These are phyloP conservation scores for Pseudisothecium myosuroides DNA, from an alignment of 225 moss, liverwort and hornwort species.

Conservation along the genomic window DNA sequence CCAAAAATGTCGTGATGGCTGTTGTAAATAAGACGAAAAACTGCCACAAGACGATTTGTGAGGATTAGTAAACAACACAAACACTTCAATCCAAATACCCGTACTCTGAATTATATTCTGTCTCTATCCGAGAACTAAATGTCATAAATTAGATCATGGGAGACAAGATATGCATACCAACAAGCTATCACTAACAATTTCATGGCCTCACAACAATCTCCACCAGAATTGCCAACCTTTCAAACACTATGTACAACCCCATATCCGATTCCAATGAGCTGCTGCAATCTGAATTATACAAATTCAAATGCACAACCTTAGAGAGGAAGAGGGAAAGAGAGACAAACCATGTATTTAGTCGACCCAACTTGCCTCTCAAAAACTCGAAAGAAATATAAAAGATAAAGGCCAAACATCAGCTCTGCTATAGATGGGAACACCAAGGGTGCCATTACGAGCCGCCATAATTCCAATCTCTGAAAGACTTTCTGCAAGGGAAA, in stretches of 20 bases:
- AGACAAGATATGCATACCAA: neutral
- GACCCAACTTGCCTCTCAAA: conserved; percentile 42
- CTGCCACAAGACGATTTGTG: neutral
- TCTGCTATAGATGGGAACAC: conserved; percentile 29
- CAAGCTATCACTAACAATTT: neutral
- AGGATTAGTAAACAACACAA: neutral
- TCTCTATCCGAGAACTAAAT: neutral
- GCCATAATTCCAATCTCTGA: conserved; percentile 34
- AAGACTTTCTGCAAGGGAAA: conserved; percentile 11
- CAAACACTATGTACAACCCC: neutral
- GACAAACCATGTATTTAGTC: conserved; percentile 30
- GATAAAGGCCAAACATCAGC: conserved; percentile 25
- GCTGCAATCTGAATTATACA: neutral
- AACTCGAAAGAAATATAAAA: conserved; percentile 36
- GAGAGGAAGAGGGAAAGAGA: neutral
- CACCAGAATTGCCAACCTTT: neutral
- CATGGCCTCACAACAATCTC: neutral
- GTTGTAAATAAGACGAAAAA: conserved; percentile 20
- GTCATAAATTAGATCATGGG: neutral
- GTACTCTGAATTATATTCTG: neutral
- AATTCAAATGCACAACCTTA: neutral
- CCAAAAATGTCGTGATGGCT: conserved; percentile 16
- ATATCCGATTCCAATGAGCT: neutral
- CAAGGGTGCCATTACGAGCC: conserved; percentile 13
- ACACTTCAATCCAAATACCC: neutral